Evolutionary conservation across 2,329 filamentous ascomycete species (phyloP).

Genomic region (Botryotinia convoluta): DNA sequence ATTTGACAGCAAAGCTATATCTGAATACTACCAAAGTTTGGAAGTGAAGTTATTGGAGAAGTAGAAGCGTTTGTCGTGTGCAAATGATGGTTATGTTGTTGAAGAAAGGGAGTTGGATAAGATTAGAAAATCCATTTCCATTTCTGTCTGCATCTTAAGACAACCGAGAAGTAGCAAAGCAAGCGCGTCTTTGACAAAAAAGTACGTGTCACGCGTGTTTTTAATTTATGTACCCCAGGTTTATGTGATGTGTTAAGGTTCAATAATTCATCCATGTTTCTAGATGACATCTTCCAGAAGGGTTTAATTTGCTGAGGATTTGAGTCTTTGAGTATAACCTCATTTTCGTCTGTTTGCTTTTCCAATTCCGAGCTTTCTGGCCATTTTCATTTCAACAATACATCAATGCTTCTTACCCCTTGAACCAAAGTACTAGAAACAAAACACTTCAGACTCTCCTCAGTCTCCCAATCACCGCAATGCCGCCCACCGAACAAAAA

Average conservation of each 20-base stretch:
- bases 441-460: no score
- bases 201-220: slow-evolving; percentile 5
- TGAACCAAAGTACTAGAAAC: not conserved
- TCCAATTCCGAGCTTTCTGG: not conserved
- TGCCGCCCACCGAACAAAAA: slow-evolving; percentile 71
- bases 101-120: slow-evolving; percentile 3
- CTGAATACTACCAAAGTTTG: not conserved
- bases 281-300: not conserved
- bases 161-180: slow-evolving; percentile 2
- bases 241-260: not conserved
- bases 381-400: not conserved
- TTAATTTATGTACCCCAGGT: not conserved
- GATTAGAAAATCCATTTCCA: slow-evolving; percentile 1
- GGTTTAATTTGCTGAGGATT: not conserved
- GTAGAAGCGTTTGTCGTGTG: not conserved
- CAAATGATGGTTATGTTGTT: not conserved
- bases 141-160: not conserved
- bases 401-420: not conserved
- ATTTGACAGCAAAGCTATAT: not conserved
- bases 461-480: slow-evolving; percentile 39
- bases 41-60: not conserved
- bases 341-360: not conserved
- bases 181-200: slow-evolving; percentile 1
- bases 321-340: not conserved
- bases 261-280: not conserved